Evolutionary conservation across 805 yeast genomes (phyloP).

Genomic region (Metschnikowia bowlesiae): DNA sequence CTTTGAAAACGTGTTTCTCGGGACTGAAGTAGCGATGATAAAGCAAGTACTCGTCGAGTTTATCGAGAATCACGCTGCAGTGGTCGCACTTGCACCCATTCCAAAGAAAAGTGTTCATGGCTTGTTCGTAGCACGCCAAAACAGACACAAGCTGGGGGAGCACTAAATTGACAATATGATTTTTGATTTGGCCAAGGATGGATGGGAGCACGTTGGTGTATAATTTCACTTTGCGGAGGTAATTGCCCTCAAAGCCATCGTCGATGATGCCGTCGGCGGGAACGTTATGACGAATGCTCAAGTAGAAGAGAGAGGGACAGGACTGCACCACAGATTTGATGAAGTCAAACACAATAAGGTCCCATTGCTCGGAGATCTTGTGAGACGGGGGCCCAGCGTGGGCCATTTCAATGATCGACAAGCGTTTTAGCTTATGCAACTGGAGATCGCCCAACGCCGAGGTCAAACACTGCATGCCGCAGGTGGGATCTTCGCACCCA

Average conservation of each 20-base stretch:
- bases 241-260: constrained; percentile 75
- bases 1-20: constrained; percentile 46
- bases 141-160: constrained; percentile 59
- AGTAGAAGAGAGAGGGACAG: constrained; percentile 21
- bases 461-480: constrained; percentile 39
- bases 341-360: constrained; percentile 39
- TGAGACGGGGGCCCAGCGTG: constrained; percentile 29
- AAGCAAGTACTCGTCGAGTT: constrained; percentile 58
- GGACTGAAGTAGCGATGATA: constrained; percentile 57
- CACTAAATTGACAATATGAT: constrained; percentile 40
- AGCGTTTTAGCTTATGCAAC: constrained; percentile 30
- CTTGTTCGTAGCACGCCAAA: constrained; percentile 63
- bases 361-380: constrained; percentile 49
- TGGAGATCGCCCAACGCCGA: constrained; percentile 32
- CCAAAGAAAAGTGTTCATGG: constrained; percentile 69
- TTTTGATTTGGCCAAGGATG: constrained; percentile 17
- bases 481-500: constrained; percentile 50
- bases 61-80: constrained; percentile 47
- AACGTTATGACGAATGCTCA: constrained; percentile 55
- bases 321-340: constrained; percentile 23
- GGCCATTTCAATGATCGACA: constrained; percentile 32
- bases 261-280: constrained; percentile 44
- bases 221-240: constrained; percentile 51
- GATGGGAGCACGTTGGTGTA: constrained; percentile 48
- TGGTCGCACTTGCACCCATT: constrained; percentile 67